Evolutionary conservation across 163 green algal genomes (phyloP).

Genomic region (Chlorella variabilis): DNA sequence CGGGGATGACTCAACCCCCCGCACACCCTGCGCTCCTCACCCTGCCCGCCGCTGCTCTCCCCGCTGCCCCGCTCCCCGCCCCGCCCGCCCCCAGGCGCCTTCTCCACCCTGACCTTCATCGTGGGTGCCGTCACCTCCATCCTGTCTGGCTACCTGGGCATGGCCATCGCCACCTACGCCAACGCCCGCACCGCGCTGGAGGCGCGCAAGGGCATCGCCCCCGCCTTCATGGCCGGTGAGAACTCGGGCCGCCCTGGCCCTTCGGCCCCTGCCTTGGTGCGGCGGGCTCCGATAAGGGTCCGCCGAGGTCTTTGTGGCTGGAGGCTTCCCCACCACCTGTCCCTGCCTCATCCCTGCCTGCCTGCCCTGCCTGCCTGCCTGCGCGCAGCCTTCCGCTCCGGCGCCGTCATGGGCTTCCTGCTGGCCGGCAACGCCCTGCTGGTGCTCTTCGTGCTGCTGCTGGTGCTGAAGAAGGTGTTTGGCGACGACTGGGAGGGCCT

Average conservation of each 20-base stretch:
- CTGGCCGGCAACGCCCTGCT: slow-evolving; percentile 92
- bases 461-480: slow-evolving; percentile 74
- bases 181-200: slow-evolving; percentile 96
- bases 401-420: slow-evolving; percentile 98
- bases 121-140: slow-evolving; percentile 92
- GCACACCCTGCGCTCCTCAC: no score
- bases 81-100: slow-evolving; percentile 54
- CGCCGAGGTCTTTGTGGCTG: no score
- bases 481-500: slow-evolving; percentile 89
- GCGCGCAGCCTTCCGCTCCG: slow-evolving; percentile 94
- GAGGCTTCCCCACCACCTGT: no score
- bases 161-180: slow-evolving; percentile 97
- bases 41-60: neutral
- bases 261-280: no score
- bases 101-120: slow-evolving; percentile 96
- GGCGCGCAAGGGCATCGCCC: slow-evolving; percentile 93
- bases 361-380: no score
- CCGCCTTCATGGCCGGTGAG: slow-evolving; percentile 92
- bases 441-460: slow-evolving; percentile 86
- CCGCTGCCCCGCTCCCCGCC: no score
- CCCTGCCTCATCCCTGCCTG: no score
- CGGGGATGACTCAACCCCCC: neutral
- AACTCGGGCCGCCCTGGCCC: no score
- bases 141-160: slow-evolving; percentile 95
- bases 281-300: no score